phyloP scores from a whole-genome alignment of 2,329 filamentous ascomycete genomes.

The Pezicula neosporulosa region DNA sequence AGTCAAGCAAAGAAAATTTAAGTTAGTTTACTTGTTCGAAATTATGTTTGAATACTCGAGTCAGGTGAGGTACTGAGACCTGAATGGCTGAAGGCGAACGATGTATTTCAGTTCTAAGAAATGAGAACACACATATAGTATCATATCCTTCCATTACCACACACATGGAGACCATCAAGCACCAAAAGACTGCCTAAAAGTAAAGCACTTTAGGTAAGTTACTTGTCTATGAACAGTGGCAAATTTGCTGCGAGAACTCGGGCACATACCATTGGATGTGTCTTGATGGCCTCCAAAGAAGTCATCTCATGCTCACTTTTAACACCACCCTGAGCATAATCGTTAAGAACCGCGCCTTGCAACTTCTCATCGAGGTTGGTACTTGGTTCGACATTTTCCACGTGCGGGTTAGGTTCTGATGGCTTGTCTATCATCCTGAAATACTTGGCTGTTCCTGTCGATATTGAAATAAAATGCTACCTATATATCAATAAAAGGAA shows the following conservation, averaged over 20 bases:
- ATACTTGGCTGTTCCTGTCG: too few species aligned
- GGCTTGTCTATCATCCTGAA: background rate
- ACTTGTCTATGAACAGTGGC: too few species aligned
- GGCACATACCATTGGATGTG: conserved; percentile 64
- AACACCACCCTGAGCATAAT: conserved; percentile 2
- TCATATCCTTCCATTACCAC: conserved; percentile 75
- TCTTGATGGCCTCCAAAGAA: conserved; percentile 62
- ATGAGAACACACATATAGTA: too few species aligned
- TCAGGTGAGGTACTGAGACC: background rate
- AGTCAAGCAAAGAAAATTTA: background rate
- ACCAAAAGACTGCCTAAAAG: conserved; percentile 65
- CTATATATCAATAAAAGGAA: too few species aligned
- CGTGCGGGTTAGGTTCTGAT: background rate
- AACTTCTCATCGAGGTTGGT: conserved; percentile 2
- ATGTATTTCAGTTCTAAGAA: too few species aligned
- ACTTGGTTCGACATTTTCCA: background rate
- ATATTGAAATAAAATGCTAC: too few species aligned
- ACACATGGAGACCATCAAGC: conserved; percentile 76
- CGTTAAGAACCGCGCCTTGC: background rate
- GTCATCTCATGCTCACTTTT: conserved; percentile 3
- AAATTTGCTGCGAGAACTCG: too few species aligned
- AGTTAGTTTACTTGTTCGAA: too few species aligned
- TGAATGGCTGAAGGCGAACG: too few species aligned
- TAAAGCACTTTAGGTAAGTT: too few species aligned
- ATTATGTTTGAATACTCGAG: background rate